Evolutionary conservation across 305 asterid genomes (phyloP).

Genomic region (Fraxinus ornus): DNA sequence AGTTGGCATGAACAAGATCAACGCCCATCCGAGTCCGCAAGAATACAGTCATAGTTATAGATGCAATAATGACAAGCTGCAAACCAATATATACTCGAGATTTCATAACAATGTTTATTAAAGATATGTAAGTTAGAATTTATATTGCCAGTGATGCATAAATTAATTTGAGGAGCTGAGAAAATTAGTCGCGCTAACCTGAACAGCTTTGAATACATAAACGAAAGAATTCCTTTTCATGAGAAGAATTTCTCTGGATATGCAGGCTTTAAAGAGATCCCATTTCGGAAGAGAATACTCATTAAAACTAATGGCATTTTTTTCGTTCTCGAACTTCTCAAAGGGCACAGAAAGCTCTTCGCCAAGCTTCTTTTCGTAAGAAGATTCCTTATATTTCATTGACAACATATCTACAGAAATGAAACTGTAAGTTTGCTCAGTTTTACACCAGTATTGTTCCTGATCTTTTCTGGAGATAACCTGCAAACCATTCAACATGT

Average conservation of each 20-base stretch:
- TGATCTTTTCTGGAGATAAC: conserved; percentile 68
- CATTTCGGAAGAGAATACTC: conserved; percentile 52
- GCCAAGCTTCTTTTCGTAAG: conserved; percentile 30
- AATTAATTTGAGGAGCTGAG: not conserved
- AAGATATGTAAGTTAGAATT: not conserved
- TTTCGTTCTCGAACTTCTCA: conserved; percentile 36
- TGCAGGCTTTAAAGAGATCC: conserved; percentile 53
- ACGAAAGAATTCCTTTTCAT: conserved; percentile 57
- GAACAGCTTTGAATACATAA: conserved; percentile 49
- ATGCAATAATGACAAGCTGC: conserved; percentile 63
- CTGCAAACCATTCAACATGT: conserved; percentile 27
- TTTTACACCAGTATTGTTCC: conserved; percentile 56
- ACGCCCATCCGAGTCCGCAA: conserved; percentile 53
- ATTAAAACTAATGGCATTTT: conserved; percentile 38
- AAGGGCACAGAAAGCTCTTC: conserved; percentile 44
- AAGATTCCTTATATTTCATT: conserved; percentile 39
- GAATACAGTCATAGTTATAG: conserved; percentile 63
- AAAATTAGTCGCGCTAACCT: conserved; percentile 34
- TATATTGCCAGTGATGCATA: not conserved
- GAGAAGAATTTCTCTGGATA: conserved; percentile 60
- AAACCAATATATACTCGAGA: not conserved
- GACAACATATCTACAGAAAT: conserved; percentile 42
- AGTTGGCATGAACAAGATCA: conserved; percentile 56
- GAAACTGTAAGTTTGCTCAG: conserved; percentile 35
- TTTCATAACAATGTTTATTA: not conserved